Base-by-base conservation (phyloP, 179 eudicot genomes). In the Pouteria campechiana region DNA sequence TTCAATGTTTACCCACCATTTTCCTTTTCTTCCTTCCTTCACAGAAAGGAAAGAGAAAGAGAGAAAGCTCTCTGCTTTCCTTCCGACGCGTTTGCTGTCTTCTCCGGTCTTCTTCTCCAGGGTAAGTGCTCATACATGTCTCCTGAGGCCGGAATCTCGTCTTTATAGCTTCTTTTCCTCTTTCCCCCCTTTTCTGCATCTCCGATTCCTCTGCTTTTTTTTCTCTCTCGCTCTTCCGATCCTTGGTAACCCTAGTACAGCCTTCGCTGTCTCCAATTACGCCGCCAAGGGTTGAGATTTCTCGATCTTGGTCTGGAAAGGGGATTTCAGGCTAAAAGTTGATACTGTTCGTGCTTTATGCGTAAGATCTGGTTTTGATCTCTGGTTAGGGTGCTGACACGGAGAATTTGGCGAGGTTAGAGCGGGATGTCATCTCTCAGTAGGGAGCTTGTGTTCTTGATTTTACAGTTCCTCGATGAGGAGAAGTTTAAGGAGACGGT, bases 391-490 rank as follows among this genome's bases (percentile, higher is more conserved):
- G n/a, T n/a, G n/a, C n/a, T n/a, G n/a, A n/a, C n/a, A n/a, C n/a
- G n/a, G n/a, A n/a, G n/a, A n/a, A 22, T 16, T 28, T 29, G 69
- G 54, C 48, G 48, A 42, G 17, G 46, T 44, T 27, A 52, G 57
- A 62, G n/a, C n/a, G n/a, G n/a, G n/a, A 89, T 89, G 97, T 73
- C 97, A 7, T 89, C 97, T 64, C 78, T 89, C 32, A 89, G 97
- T 52, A 89, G 95, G 70, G 97, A 89, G 69, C 86, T 89, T 42
- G 97, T 89, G 56, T 89, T 89, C 68, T 57, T 85, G 60, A 89
- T 89, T 69, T 65, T 89, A 28, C 95, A 89, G 78, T 89, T 89
- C 66, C 69, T 89, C 40, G 97, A 89, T 75, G 97, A 88, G 48
- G 97, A 87, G 51, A 83, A 87, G 69, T 87, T 83, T 58, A 84